Evolutionary conservation across 768 basidiomycete species (phyloP), one percentile per base, ranked within the genome.

Genomic region (Clavaria fumosa): DNA sequence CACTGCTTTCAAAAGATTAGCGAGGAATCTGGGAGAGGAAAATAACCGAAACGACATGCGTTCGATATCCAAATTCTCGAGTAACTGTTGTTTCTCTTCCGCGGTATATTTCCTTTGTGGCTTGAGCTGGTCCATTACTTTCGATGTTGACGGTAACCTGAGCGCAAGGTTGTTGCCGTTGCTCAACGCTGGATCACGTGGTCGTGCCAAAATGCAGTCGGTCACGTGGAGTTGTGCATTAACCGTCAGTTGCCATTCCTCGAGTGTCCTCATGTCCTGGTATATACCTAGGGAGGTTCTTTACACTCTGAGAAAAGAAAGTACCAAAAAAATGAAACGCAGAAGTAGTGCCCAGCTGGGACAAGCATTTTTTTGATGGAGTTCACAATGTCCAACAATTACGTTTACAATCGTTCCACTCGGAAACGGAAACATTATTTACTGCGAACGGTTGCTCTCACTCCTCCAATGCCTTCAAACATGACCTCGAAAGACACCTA

Each of bases 41-140:
- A 23, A 31, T 6, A 34, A 17, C 10, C 35, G 35, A 37, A 38
- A 38, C 35, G 27, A 48, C 56, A 9, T 46, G 79, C 81, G 78
- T 70, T 86, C 83, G 43, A 85, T 71, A 45, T 84, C 79, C 35
- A 86, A 66, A 53, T 86, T 86, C 32, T 69, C 68, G 27, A 85
- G 59, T 2, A 85, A 66, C 44, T 84, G 78, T 19, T 69, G 61
- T 44, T 84, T 85, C 58, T 85, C 80, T 47, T 83, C 79, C 4
- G 62, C 57, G 5, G 66, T 72, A 49, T 65, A 68, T 31, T 50
- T 57, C 37, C 61, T 55, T 37, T 49, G 55, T 28, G 53, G 31
- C 15, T 35, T 50, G 22, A 48, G 50, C 28, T 21, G 10, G 17
- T 39, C 27, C 19, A 39, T 21, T 5, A 31, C 12, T 30, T 22